Base-by-base conservation (phyloP, 305 asterid species). In the Rubia balearica region DNA sequence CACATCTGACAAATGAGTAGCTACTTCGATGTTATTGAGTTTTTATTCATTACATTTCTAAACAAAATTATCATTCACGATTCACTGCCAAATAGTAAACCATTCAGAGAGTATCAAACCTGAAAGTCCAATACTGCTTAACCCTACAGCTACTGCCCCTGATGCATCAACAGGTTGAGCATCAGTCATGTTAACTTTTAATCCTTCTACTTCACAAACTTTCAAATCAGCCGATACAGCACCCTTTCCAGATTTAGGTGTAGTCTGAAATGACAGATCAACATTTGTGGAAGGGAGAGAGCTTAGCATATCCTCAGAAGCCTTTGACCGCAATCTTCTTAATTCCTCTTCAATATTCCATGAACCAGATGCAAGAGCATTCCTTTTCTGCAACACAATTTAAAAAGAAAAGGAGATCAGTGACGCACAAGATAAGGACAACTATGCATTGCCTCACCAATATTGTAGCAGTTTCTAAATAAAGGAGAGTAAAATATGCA, bases 271-370 rank as follows among this genome's bases (percentile, higher is more conserved):
- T 74, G 84, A 80, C 13, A 82, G 84, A 85, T 85, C 87, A 71
- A 66, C 68, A 79, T 71, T 85, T 68, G 82, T 65, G 45, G 89
- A 74, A 75, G 91, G 86, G 51, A n/a, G 74, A 56, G 86, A 75
- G 70, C 77, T 85, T 71, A 94, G 82, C 82, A 86, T 71, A 81
- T 90, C 96, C 71, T 88, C 92, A 4, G 95, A 86, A 71, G 91
- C 96, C 81, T 89, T 91, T 45, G 93, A 81, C 63, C 97, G 87
- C 55, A 95, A 88, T 82, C 85, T 88, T 72, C 90, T 83, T 62
- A 89, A 68, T 82, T 95, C 97, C 77, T 95, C 94, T 77, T 83
- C 88, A 68, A 91, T 87, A 83, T 91, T 85, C 96, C 96, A 95
- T 36, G 96, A 81, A 67, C 96, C 96, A 77, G 95, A 84, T 68